These are phyloP conservation scores for Naganishia vishniacii DNA, from an alignment of 768 basidiomycete species.

Conservation along the genomic window DNA sequence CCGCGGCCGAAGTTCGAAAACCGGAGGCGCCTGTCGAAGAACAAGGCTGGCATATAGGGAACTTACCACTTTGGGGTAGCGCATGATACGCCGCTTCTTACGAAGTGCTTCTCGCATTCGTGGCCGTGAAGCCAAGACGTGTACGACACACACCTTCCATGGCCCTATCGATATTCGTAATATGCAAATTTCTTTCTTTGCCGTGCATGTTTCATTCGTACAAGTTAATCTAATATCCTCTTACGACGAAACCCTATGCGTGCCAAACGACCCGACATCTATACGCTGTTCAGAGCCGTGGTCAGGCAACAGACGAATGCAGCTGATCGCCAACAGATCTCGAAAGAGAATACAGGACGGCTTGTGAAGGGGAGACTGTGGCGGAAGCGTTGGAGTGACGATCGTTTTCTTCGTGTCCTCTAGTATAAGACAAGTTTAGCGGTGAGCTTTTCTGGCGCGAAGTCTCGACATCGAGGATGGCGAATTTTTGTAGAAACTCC, in stretches of 20 bases:
- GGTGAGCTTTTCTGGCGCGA: not conserved
- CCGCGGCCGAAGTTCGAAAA: not conserved
- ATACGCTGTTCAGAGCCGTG: too few relatives aligned
- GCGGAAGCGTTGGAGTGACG: slow-evolving; percentile 1
- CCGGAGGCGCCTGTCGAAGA: slow-evolving; percentile 4
- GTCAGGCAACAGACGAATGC: not conserved
- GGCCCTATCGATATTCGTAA: too few relatives aligned
- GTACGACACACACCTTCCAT: too few relatives aligned
- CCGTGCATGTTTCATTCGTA: too few relatives aligned
- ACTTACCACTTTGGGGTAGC: not conserved
- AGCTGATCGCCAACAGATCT: not conserved
- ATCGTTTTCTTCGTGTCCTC: not conserved
- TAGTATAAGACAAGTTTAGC: slow-evolving; percentile 2
- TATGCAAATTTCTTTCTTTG: too few relatives aligned
- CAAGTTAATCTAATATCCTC: too few relatives aligned
- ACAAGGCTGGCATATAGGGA: slow-evolving; percentile 21
- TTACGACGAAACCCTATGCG: too few relatives aligned
- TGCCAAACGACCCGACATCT: too few relatives aligned
- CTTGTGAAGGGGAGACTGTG: not conserved
- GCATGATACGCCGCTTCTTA: not conserved
- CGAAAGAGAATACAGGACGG: not conserved
- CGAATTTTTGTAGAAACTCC: slow-evolving; percentile 11
- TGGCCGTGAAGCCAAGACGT: too few relatives aligned
- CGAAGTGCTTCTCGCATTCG: not conserved
- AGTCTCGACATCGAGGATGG: slow-evolving; percentile 4